Base-by-base conservation (phyloP, 257 asterid genomes). In the Anisodus tanguticus region DNA sequence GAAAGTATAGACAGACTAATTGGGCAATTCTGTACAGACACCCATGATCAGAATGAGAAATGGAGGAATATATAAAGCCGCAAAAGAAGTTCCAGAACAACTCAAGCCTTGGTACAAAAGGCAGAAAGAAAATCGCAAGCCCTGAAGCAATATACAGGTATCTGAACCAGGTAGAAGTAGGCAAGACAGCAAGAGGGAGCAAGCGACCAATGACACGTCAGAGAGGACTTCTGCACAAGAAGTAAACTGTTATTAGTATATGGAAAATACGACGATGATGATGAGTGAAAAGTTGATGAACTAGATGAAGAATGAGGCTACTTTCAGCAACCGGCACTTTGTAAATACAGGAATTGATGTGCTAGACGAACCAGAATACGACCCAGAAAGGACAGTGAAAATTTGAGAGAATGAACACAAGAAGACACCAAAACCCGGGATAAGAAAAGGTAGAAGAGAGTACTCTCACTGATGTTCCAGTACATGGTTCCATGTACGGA, bases 141-240 rank as follows among this genome's bases (percentile, higher is more conserved):
- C 43, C 57, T 31, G 86, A 68, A 84, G 26, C 26, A 22, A 22
- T 22, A 22, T 22, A 22, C 26, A 22, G 86, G 53, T 22, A 82
- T 67, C 85, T 77, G 67, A 57, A 69, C 81, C 57, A 55, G 80
- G 37, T 53, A 41, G 17, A 51, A 66, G 55, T 55, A 22, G 84
- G 70, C 70, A 59, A 69, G 53, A 41, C 78, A 15, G 4, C 55
- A 3, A 79, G 69, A 45, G 80, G 54, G 82, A 82, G 83, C 84
- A 31, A 39, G 68, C 79, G 19, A 51, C 84, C 81, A 51, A 77
- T 53, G 63, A 39, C 81, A 51, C 63, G 63, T 53, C 64, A 22
- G 81, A 26, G 39, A 77, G 51, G 26, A 77, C 47, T 53, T 77
- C 81, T 77, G 84, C 84, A 78, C 49, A 83, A 83, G 66, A 82